phyloP scores from a whole-genome alignment of 2,329 filamentous ascomycete species.

The Colletotrichum tanaceti region DNA sequence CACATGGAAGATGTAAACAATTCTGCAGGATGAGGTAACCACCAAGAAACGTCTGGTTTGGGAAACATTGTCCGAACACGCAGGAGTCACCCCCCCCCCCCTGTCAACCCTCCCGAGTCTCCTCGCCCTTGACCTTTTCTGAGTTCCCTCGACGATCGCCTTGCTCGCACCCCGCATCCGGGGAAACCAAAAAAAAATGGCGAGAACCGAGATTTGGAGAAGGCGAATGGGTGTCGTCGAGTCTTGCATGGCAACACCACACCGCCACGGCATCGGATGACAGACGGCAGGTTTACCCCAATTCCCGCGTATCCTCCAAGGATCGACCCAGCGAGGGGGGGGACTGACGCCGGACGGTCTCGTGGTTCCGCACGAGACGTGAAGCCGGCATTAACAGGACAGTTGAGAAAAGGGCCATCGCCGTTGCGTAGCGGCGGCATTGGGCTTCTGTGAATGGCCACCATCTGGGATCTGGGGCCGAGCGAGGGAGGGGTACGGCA shows the following conservation, averaged over 20 bases:
- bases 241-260: background rate
- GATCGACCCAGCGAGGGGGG: background rate
- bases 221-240: background rate
- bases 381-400: background rate
- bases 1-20: background rate
- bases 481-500: background rate
- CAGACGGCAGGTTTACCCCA: background rate
- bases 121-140: background rate
- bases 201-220: conserved; percentile 13
- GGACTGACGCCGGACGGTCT: background rate
- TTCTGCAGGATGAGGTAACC: background rate
- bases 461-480: conserved; percentile 8
- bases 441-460: conserved; percentile 24
- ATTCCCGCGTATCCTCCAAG: background rate
- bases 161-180: conserved; percentile 1
- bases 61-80: background rate
- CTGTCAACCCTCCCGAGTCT: background rate
- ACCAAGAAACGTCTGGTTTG: background rate
- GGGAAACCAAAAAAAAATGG: conserved; percentile 1
- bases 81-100: background rate
- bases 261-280: background rate
- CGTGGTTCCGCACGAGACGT: background rate
- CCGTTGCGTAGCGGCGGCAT: conserved; percentile 31
- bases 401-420: background rate
- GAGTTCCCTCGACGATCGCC: background rate